Percentiles rank a stretch among this genome's conserved stretches.
These are phyloP conservation scores for Globisporangium takayamanum DNA, from an alignment of 352 stramenopile genomes.

Conservation along the genomic window DNA sequence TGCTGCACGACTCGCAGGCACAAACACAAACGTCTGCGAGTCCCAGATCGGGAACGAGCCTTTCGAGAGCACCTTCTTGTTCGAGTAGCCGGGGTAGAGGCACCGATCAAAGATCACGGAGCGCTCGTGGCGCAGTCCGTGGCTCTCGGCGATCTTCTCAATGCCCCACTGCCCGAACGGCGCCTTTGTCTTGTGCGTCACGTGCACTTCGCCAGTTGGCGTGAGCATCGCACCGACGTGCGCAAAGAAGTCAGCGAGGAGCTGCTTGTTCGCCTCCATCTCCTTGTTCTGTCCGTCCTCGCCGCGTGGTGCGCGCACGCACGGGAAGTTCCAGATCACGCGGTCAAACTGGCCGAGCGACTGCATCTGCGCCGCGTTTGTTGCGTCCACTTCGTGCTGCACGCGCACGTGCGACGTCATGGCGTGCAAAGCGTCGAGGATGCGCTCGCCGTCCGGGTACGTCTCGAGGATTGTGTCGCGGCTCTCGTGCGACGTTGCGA, in stretches of 20 bases:
- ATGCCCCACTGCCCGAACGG: constrained; percentile 87
- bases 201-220: constrained; percentile 83
- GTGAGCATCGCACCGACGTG: constrained; percentile 47
- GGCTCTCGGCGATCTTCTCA: constrained; percentile 43
- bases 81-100: constrained; percentile 90
- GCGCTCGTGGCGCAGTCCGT: constrained; percentile 46
- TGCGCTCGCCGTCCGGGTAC: constrained; percentile 86
- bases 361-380: constrained; percentile 67
- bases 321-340: constrained; percentile 97
- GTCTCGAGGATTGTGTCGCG: constrained; percentile 78
- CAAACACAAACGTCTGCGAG: constrained; percentile 93
- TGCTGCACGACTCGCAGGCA: constrained; percentile 20
- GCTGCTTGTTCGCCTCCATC: constrained; percentile 93
- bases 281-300: constrained; percentile 96
- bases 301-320: constrained; percentile 82
- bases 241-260: constrained; percentile 88
- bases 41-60: constrained; percentile 96
- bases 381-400: constrained; percentile 90
- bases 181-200: constrained; percentile 96
- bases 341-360: constrained; percentile 77
- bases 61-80: constrained; percentile 94
- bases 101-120: constrained; percentile 92
- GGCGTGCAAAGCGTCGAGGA: constrained; percentile 60
- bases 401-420: constrained; percentile 57
- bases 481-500: constrained; percentile 92